These are phyloP conservation scores for Pelargonium fulgidum DNA, from an alignment of 441 rosid genomes.

Conservation along the genomic window DNA sequence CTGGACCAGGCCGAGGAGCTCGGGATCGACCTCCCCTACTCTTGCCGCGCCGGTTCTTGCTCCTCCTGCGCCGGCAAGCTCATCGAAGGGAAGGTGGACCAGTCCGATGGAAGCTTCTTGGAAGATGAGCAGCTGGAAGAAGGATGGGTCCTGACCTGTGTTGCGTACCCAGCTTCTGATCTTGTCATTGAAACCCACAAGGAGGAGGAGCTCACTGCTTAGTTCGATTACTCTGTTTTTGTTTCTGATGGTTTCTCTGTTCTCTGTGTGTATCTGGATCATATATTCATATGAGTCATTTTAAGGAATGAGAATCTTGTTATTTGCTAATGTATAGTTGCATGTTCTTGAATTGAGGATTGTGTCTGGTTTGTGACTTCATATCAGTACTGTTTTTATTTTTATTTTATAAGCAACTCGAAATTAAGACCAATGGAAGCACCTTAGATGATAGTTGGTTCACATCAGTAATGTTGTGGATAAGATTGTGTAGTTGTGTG, in stretches of 20 bases:
- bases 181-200: slow-evolving; percentile 74
- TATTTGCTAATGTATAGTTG: too few relatives aligned
- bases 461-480: too few relatives aligned
- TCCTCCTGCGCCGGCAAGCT: slow-evolving; percentile 77
- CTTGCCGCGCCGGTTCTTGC: slow-evolving; percentile 93
- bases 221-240: not conserved
- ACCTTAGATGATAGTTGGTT: too few relatives aligned
- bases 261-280: not conserved
- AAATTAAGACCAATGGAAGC: too few relatives aligned
- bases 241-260: too few relatives aligned
- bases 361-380: too few relatives aligned
- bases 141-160: slow-evolving; percentile 84
- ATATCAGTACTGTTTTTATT: too few relatives aligned
- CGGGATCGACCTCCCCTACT: slow-evolving; percentile 82
- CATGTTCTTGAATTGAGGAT: too few relatives aligned
- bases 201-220: slow-evolving; percentile 63
- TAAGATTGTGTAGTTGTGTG: too few relatives aligned
- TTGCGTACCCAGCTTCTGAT: slow-evolving; percentile 54
- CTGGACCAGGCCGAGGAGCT: slow-evolving; percentile 61
- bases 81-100: slow-evolving; percentile 47
- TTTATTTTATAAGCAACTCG: too few relatives aligned
- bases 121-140: slow-evolving; percentile 57
- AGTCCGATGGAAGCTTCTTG: slow-evolving; percentile 74
- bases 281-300: too few relatives aligned
- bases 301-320: too few relatives aligned